Evolutionary conservation across 495 filamentous ascomycete genomes (phyloP), one percentile per base, ranked within the genome.

Genomic region (Aspergillus taichungensis): DNA sequence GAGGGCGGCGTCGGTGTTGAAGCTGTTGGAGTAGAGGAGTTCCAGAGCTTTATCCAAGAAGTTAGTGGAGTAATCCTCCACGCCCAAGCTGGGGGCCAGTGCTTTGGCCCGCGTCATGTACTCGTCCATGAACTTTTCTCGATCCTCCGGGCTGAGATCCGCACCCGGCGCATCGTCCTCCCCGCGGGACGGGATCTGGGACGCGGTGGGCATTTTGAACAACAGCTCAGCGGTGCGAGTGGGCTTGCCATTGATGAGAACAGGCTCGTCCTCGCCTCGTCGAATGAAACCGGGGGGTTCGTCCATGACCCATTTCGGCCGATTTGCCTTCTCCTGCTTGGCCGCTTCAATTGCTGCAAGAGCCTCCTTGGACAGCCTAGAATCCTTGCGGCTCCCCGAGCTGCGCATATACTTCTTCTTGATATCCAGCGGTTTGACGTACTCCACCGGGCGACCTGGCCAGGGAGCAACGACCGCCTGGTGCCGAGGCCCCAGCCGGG

Each of bases 231-330:
- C 73, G 1, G 80, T 83, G 24, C 62, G 67, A 37, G 62, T 60
- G 24, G 72, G 62, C 45, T 82, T 78, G 36, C 74, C 67, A 34
- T 71, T 70, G 18, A 71, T 50, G 13, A 51, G 28, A 11, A 72
- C 63, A 0, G 71, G 68, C 45, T 74, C 66, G 57, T 96, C 90
- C 47, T 91, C 87, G 13, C 92, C 92, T 31, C 92, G 80, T 30
- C 71, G 73, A 11, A 95, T 71, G 56, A 91, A 99, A 13, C 94
- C 92, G 6, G 73, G 58, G 0, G 92, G 92, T 60, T 91, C 87
- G 55, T 98, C 94, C 72, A 88, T 80, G 13, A 96, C 77, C 87
- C 88, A 96, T 62, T 85, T 88, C 4, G 94, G 92, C 27, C 88
- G 83, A 40, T 80, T 84, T 49, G 90, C 87, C 51, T 76, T 77